Base-by-base conservation (phyloP, 306 rosid species). In the Oemleria cerasiformis region DNA sequence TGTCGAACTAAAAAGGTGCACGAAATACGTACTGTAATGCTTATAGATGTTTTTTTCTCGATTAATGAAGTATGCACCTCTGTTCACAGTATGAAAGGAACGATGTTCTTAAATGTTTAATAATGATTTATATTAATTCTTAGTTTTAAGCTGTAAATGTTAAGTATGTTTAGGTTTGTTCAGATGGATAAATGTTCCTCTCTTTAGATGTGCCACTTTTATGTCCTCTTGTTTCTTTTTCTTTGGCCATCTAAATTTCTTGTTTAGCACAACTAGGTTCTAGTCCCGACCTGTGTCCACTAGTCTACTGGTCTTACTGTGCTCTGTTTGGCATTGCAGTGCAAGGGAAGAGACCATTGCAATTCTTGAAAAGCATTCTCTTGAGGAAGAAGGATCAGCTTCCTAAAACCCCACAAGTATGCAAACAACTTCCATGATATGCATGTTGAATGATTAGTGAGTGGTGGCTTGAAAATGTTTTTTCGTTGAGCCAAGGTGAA, bases 321-420 rank as follows among this genome's bases (percentile, higher is more conserved):
- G 47, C 54, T 61, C 34, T 67, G 20, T 82, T 70, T 49, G 36
- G 14, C 71, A 3, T 75, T 75, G 78, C 86, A 88, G 96, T 66
- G 92, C 96, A 38, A 85, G 69, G 79, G 91, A 81, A 70, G 96
- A 88, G 77, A 88, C 96, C 16, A 55, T 81, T 65, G 81, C 80
- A 43, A 85, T 91, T 63, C 88, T 88, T 70, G 87, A 82, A 73
- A 87, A 81, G 70, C 80, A 84, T 85, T 77, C 83, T 74, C 77
- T 88, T 2, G 68, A 36, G 41, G 80, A 81, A 73, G 90, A 83
- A 74, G 67, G 75, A 72, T 63, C 67, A 20, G 51, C 74, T 71
- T n/a, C 67, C 77, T 85, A 74, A 83, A 36, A 1, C 36, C 40
- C 39, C 5, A 21, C 44, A 16, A 54, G 44, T 70, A 16, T n/a